These are phyloP conservation scores for Xylaria sp. DNA, from an alignment of 2,329 filamentous ascomycete species.

Conservation along the genomic window DNA sequence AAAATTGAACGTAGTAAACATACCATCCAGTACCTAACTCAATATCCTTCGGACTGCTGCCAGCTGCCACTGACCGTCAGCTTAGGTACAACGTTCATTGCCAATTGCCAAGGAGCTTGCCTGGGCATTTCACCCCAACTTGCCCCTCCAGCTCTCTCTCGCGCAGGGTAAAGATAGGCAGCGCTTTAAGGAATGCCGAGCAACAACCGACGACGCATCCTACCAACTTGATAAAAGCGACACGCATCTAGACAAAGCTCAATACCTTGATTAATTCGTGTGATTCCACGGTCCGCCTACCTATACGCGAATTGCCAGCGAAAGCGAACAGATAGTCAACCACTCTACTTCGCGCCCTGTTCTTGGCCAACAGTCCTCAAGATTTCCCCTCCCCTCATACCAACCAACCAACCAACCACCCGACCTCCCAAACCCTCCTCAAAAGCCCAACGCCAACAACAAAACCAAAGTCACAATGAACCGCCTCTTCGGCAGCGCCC, in stretches of 20 bases:
- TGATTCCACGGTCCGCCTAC: neutral
- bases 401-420: neutral
- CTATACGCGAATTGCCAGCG: neutral
- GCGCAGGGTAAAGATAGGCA: neutral
- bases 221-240: slow-evolving; percentile 3
- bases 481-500: slow-evolving; percentile 90
- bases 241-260: neutral
- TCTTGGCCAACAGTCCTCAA: neutral
- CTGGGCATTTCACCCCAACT: neutral
- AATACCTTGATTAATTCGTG: neutral
- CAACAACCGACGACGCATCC: slow-evolving; percentile 11
- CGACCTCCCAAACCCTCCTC: neutral
- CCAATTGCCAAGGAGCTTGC: slow-evolving; percentile 10
- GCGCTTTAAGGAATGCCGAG: neutral
- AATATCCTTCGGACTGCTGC: no score
- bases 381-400: neutral
- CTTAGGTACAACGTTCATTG: slow-evolving; percentile 11
- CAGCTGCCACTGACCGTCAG: no score
- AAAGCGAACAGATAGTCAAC: neutral
- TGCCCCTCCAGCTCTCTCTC: slow-evolving; percentile 21
- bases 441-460: neutral
- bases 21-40: no score
- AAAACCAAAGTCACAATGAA: slow-evolving; percentile 66
- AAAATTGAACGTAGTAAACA: no score
- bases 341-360: neutral